Evolutionary conservation across 192 early-diverging fungal genomes (phyloP).

Genomic region (Coemansia sp.): DNA sequence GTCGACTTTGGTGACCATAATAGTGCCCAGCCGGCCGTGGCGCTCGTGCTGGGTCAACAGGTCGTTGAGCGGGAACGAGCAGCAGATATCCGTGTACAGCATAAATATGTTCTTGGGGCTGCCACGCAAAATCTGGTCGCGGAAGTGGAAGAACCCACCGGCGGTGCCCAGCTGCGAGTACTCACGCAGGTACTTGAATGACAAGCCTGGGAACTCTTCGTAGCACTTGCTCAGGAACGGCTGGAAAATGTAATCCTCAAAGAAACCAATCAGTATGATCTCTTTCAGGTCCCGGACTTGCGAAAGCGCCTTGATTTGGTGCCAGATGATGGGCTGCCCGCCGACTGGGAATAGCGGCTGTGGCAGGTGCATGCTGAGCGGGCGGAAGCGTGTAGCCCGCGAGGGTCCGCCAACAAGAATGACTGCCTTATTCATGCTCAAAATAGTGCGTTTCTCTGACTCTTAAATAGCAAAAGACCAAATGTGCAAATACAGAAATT

Average conservation of each 20-base stretch:
- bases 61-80: slow-evolving; percentile 85
- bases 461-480: background rate
- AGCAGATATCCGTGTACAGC: slow-evolving; percentile 95
- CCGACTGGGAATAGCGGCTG: slow-evolving; percentile 99
- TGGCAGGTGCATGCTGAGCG: slow-evolving; percentile 91
- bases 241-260: slow-evolving; percentile 91
- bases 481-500: background rate
- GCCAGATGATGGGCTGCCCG: slow-evolving; percentile 92
- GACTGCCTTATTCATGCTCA: slow-evolving; percentile 74
- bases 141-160: slow-evolving; percentile 98
- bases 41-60: slow-evolving; percentile 84
- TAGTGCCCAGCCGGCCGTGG: slow-evolving; percentile 81
- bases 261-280: slow-evolving; percentile 95
- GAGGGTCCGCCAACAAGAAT: slow-evolving; percentile 98
- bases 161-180: slow-evolving; percentile 96
- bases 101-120: slow-evolving; percentile 92
- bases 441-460: background rate
- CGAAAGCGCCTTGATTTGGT: slow-evolving; percentile 92
- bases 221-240: slow-evolving; percentile 84
- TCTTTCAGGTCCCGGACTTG: slow-evolving; percentile 87
- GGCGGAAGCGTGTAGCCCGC: slow-evolving; percentile 95
- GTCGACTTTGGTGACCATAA: slow-evolving; percentile 87
- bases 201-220: slow-evolving; percentile 81
- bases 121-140: slow-evolving; percentile 93
- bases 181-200: slow-evolving; percentile 95